Percentiles rank a stretch among this genome's conserved stretches.
These are phyloP conservation scores for Areca catechu DNA, from an alignment of 176 grass and related monocot genomes.

Conservation along the genomic window DNA sequence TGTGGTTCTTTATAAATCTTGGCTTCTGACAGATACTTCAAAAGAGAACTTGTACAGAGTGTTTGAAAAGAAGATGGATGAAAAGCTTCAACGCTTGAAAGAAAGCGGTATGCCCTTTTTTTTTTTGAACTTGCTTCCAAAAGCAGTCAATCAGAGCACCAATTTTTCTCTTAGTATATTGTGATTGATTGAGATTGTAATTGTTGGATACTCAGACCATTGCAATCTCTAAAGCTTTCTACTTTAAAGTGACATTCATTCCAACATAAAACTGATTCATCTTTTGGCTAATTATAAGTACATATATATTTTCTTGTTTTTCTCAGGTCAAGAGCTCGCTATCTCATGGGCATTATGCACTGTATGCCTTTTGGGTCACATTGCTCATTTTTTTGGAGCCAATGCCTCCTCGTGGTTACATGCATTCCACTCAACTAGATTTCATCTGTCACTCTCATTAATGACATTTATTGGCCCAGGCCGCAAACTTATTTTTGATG, in stretches of 20 bases:
- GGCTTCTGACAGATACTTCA: slow-evolving; percentile 36
- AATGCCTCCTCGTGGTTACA: slow-evolving; percentile 48
- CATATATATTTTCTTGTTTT: slow-evolving; percentile 9
- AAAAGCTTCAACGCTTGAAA: slow-evolving; percentile 74
- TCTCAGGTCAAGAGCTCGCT: slow-evolving; percentile 85
- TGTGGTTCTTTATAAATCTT: slow-evolving; percentile 14
- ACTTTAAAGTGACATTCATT: too few relatives aligned
- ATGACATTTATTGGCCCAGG: slow-evolving; percentile 90
- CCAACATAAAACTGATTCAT: too few relatives aligned
- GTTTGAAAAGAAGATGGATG: slow-evolving; percentile 88
- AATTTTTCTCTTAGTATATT: neutral
- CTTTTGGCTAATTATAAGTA: neutral
- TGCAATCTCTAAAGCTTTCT: neutral
- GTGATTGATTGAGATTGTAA: neutral
- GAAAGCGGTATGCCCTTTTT: slow-evolving; percentile 54
- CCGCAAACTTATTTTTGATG: slow-evolving; percentile 72
- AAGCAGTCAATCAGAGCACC: neutral
- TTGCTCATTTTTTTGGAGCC: slow-evolving; percentile 71
- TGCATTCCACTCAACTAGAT: slow-evolving; percentile 68
- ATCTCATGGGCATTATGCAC: slow-evolving; percentile 95
- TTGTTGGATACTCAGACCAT: neutral
- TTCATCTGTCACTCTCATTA: slow-evolving; percentile 87
- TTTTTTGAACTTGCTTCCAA: neutral
- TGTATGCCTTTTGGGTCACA: slow-evolving; percentile 75
- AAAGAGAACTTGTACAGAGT: slow-evolving; percentile 42